Conservation (phyloP, 306 rosid genomes). For the Lotus japonicus region DNA sequence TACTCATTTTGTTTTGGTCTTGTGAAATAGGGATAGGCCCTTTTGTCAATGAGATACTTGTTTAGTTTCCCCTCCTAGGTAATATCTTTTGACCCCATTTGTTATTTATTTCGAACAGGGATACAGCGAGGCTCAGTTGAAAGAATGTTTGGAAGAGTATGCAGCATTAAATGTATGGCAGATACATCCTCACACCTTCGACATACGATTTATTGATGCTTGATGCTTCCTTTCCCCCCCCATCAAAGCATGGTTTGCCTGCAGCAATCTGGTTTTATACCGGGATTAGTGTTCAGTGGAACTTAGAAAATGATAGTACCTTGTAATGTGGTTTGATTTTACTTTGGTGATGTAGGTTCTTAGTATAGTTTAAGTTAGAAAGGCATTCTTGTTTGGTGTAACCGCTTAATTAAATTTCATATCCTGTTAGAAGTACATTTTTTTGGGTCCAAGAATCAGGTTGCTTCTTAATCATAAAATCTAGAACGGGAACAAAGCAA, state of each 20-base stretch:
- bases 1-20: not conserved
- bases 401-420: not conserved
- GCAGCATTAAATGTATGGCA: conserved; percentile 98
- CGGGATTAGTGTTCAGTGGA: not conserved
- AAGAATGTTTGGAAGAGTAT: conserved; percentile 93
- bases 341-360: not conserved
- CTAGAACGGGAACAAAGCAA: not conserved
- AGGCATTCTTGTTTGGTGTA: not conserved
- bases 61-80: not conserved
- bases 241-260: not conserved
- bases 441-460: not conserved
- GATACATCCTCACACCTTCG: conserved; percentile 88
- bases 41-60: not conserved
- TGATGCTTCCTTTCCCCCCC: conserved; percentile 24
- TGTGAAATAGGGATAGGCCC: not conserved
- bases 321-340: conserved; percentile 18
- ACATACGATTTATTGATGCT: conserved; percentile 85
- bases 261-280: conserved; percentile 7
- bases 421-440: not conserved
- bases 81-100: conserved; percentile 10
- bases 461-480: not conserved
- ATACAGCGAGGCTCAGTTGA: conserved; percentile 92
- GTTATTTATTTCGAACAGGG: conserved; percentile 53
- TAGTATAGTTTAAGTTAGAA: conserved; percentile 12
- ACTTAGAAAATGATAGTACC: not conserved